Evolutionary conservation across 176 grass and related monocot genomes (phyloP), one percentile per base, ranked within the genome.

Genomic region (Phyllostachys edulis): DNA sequence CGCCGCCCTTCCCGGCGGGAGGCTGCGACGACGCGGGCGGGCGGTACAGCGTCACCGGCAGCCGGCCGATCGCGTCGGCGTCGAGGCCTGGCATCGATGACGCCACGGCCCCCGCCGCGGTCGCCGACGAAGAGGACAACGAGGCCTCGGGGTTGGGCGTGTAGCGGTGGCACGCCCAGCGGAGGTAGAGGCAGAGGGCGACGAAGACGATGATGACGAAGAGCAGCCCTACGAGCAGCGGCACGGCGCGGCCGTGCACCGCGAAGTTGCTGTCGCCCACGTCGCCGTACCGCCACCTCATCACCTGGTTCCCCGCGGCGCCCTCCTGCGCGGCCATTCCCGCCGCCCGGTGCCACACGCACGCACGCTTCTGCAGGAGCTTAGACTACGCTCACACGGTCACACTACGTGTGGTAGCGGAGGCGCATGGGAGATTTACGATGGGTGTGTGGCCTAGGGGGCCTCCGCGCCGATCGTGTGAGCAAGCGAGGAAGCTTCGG

Each of bases 221-320:
- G 51, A 89, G 75, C 67, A 83, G 80, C 5, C 80, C 86, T 1
- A 82, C 69, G 6, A 92, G 73, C 23, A 92, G 79, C 26, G 80
- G 87, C 42, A 83, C 50, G 60, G 40, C 61, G 67, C 40, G 74
- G 11, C 83, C 90, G 51, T 79, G 90, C 86, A 92, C 41, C 51
- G 40, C 75, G 79, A 92, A 92, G 86, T 92, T 92, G 83, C 62
- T 92, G 67, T 92, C 90, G 52, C 21, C 52, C 20, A 92, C 82
- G 75, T 92, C 90, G 36, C 69, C 86, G 74, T 89, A 92, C 61
- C 86, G 73, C 74, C 80, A 82, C 86, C 63, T 74, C 82, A 44
- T 52, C 73, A 50, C 86, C 67, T 65, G 88, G 27, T 5, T 21
- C 56, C 88, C 88, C 27, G 86, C 78, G 3, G 67, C 61, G 41